These are phyloP conservation scores for Suhomyces wounanorum DNA, from an alignment of 1,139 yeast genomes.

Conservation along the genomic window DNA sequence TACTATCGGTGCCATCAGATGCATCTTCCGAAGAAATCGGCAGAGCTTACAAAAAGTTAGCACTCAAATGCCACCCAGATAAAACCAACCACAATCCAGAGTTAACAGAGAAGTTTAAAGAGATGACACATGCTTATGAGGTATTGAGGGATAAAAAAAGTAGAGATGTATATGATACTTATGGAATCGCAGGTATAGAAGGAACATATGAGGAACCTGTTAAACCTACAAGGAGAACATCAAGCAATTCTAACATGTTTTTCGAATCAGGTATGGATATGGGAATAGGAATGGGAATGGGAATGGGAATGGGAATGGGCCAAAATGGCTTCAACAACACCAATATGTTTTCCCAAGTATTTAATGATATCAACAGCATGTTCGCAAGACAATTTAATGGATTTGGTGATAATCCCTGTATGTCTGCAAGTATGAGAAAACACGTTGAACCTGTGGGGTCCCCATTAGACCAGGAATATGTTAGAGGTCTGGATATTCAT, in stretches of 20 bases:
- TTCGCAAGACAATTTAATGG: slow-evolving; percentile 19
- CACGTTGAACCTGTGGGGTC: slow-evolving; percentile 18
- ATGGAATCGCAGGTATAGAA: slow-evolving; percentile 44
- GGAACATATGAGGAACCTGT: slow-evolving; percentile 24
- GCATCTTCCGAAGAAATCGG: slow-evolving; percentile 46
- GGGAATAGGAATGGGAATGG: slow-evolving; percentile 7
- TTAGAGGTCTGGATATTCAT: slow-evolving; percentile 46
- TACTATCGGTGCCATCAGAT: slow-evolving; percentile 34
- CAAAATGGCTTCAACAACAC: slow-evolving; percentile 15
- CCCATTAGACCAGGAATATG: slow-evolving; percentile 13
- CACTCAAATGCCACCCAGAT: slow-evolving; percentile 49
- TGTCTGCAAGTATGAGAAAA: slow-evolving; percentile 13
- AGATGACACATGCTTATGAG: slow-evolving; percentile 47
- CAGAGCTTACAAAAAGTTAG: slow-evolving; percentile 41
- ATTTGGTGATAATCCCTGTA: neutral
- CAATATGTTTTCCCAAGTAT: slow-evolving; percentile 43
- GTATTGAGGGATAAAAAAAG: slow-evolving; percentile 34
- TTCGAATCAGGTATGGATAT: slow-evolving; percentile 4
- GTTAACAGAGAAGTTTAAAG: slow-evolving; percentile 47
- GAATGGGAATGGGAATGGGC: slow-evolving; percentile 6
- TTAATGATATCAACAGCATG: slow-evolving; percentile 38
- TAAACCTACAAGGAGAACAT: slow-evolving; percentile 11
- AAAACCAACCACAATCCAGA: slow-evolving; percentile 49
- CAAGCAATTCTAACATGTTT: neutral
- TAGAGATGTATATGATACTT: slow-evolving; percentile 38